Evolutionary conservation across 345 rosid genomes (phyloP).

Genomic region (Citrus trifoliata): DNA sequence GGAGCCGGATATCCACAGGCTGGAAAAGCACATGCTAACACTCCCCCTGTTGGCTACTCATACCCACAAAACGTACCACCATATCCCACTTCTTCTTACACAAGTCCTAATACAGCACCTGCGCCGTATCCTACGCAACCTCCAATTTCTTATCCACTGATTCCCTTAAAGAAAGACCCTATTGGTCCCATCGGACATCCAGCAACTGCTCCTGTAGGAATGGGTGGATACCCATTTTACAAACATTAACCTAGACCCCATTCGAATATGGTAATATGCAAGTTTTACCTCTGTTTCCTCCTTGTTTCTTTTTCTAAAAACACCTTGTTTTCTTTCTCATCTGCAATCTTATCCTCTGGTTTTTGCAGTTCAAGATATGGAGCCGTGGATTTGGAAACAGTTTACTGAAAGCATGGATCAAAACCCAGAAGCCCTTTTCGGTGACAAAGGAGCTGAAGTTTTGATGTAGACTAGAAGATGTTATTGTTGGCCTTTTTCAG

Average conservation of each 20-base stretch:
- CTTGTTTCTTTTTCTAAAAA: not conserved
- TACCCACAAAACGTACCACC: conserved; percentile 42
- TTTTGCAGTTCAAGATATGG: conserved; percentile 3
- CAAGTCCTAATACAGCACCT: conserved; percentile 39
- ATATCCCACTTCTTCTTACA: conserved; percentile 36
- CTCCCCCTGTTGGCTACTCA: conserved; percentile 34
- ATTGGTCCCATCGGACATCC: conserved; percentile 33
- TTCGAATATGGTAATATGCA: not conserved
- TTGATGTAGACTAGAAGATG: conserved; percentile 2
- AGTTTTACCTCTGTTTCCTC: not conserved
- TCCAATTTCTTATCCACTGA: conserved; percentile 30
- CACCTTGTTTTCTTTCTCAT: not conserved
- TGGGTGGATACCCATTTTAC: conserved; percentile 51
- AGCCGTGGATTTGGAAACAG: not conserved
- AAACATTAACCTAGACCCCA: conserved; percentile 19
- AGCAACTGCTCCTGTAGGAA: conserved; percentile 34
- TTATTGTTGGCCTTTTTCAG: not conserved
- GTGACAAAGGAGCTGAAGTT: not conserved
- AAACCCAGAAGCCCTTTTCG: not conserved
- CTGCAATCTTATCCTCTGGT: not conserved
- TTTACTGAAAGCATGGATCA: not conserved
- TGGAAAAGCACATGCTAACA: conserved; percentile 34
- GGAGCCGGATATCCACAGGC: conserved; percentile 45
- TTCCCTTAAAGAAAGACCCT: conserved; percentile 35
- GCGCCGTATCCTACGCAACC: conserved; percentile 36